Evolutionary conservation across 306 rosid genomes (phyloP).

Genomic region (Prunus mume): DNA sequence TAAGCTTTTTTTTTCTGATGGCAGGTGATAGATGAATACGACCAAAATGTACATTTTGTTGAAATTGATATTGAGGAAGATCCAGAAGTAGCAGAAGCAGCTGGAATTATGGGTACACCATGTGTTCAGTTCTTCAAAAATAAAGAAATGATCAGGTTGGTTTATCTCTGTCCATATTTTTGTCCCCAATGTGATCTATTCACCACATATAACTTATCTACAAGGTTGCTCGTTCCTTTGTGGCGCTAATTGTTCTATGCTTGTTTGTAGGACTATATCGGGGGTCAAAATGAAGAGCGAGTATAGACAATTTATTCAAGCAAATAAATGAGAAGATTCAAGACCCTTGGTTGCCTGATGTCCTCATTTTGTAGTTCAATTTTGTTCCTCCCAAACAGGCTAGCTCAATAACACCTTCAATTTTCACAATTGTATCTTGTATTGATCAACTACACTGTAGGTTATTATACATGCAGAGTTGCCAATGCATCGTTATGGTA

Average conservation of each 20-base stretch:
- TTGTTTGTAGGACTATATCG: constrained; percentile 61
- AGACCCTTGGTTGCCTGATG: not conserved
- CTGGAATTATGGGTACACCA: constrained; percentile 98
- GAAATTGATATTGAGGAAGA: constrained; percentile 99
- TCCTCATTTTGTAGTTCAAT: constrained; percentile 47
- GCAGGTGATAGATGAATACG: constrained; percentile 89
- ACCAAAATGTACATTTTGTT: constrained; percentile 82
- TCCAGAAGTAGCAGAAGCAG: constrained; percentile 94
- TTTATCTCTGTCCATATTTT: too few relatives aligned
- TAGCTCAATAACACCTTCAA: constrained; percentile 45
- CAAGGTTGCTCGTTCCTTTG: constrained; percentile 6
- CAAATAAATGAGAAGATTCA: constrained; percentile 52
- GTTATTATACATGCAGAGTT: constrained; percentile 25
- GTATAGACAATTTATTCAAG: constrained; percentile 77
- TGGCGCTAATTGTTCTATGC: constrained; percentile 2
- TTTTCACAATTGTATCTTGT: constrained; percentile 24
- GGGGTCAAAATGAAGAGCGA: constrained; percentile 96
- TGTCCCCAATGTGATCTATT: not conserved
- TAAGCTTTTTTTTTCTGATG: constrained; percentile 14
- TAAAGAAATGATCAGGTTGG: constrained; percentile 82
- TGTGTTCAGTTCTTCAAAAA: constrained; percentile 94
- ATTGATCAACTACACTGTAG: constrained; percentile 22
- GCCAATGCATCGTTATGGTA: constrained; percentile 2
- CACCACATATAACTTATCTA: not conserved
- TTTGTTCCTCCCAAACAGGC: constrained; percentile 49